These are phyloP conservation scores for Cystobasidiaceae sp. DNA, from an alignment of 1,284 basidiomycete genomes.

Conservation along the genomic window DNA sequence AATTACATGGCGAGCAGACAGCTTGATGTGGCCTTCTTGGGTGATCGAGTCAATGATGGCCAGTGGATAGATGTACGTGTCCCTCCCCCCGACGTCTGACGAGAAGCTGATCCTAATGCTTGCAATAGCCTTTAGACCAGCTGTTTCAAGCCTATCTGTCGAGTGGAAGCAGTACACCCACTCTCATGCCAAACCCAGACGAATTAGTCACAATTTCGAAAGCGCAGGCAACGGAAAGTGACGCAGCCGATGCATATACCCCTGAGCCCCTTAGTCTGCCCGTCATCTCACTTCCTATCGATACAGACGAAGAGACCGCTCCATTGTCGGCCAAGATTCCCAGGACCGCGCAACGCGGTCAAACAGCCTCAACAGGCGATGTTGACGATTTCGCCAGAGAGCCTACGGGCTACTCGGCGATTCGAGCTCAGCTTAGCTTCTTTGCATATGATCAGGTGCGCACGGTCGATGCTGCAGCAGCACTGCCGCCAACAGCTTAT, in stretches of 20 bases:
- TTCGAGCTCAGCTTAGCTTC: conserved; percentile 62
- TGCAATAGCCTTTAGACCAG: conserved; percentile 27
- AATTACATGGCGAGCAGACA: conserved; percentile 32
- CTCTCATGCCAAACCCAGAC: not conserved
- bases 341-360: conserved; percentile 64
- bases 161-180: not conserved
- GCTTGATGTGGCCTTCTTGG: conserved; percentile 36
- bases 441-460: conserved; percentile 69
- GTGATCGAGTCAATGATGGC: conserved; percentile 28
- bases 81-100: not conserved
- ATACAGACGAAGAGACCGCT: conserved; percentile 7
- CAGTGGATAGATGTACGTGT: conserved; percentile 38
- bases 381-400: conserved; percentile 51
- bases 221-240: not conserved
- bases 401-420: conserved; percentile 53
- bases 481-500: too few relatives aligned
- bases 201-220: conserved; percentile 34
- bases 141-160: conserved; percentile 8
- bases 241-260: not conserved
- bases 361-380: conserved; percentile 55
- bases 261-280: conserved; percentile 13
- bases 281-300: conserved; percentile 19
- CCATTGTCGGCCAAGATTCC: conserved; percentile 17
- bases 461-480: conserved; percentile 33
- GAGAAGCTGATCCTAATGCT: too few relatives aligned